These are phyloP conservation scores for Parmelia sp. DNA, from an alignment of 495 filamentous ascomycete genomes.

Conservation along the genomic window DNA sequence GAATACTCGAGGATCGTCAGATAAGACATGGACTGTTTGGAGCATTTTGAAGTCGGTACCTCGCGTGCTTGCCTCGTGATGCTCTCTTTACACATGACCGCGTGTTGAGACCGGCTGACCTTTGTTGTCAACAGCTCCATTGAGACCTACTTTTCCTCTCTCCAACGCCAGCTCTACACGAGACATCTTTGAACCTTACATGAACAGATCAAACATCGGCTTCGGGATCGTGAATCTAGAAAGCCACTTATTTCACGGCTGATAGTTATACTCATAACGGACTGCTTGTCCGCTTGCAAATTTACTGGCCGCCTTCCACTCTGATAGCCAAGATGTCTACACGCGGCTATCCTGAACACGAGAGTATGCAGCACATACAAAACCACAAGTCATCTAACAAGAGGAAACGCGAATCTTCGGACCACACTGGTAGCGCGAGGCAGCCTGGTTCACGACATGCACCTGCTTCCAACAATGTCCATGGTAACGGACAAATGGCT, in stretches of 20 bases:
- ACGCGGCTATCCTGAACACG: constrained; percentile 11
- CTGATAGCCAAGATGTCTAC: constrained; percentile 6
- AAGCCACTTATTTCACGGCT: neutral
- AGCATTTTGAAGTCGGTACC: constrained; percentile 3
- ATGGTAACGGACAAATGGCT: constrained; percentile 18
- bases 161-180: neutral
- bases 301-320: neutral
- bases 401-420: constrained; percentile 24
- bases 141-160: neutral
- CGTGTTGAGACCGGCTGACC: constrained; percentile 20
- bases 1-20: constrained; percentile 3
- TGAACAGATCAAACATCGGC: neutral
- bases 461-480: constrained; percentile 19
- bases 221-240: neutral
- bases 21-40: constrained; percentile 13
- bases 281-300: neutral
- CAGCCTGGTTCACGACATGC: constrained; percentile 15
- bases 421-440: constrained; percentile 14
- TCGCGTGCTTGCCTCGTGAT: constrained; percentile 21
- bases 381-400: constrained; percentile 24
- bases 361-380: constrained; percentile 12
- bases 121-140: constrained; percentile 1
- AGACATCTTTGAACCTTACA: neutral
- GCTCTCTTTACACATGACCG: constrained; percentile 13
- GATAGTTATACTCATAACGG: neutral